A percentile compares a stretch with the other conserved stretches of the same genome.
phyloP scores from a whole-genome alignment of 768 basidiomycete species.

The Boletus barrowsii region DNA sequence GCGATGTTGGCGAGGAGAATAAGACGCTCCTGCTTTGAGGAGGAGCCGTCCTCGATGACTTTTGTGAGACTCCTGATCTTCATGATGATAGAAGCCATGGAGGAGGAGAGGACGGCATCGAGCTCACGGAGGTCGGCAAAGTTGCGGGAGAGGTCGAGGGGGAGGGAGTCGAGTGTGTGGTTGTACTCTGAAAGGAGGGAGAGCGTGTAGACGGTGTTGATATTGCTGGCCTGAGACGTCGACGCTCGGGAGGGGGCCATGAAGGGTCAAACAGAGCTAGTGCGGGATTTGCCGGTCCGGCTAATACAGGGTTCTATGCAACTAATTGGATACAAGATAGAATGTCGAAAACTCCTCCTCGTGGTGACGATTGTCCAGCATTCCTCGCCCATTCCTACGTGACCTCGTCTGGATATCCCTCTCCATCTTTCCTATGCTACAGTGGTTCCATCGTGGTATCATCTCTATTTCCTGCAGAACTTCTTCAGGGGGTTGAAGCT shows the following conservation, averaged over 20 bases:
- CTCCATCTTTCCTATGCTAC: constrained; percentile 25
- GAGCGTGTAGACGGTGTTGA: constrained; percentile 57
- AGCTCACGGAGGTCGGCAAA: constrained; percentile 97
- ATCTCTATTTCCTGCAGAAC: constrained; percentile 29
- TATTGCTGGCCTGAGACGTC: constrained; percentile 28
- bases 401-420: too few relatives aligned
- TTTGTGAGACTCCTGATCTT: constrained; percentile 74
- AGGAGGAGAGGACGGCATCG: constrained; percentile 93
- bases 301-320: too few relatives aligned
- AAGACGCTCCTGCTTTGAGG: constrained; percentile 69
- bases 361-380: too few relatives aligned
- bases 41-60: constrained; percentile 67
- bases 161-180: constrained; percentile 90
- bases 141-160: constrained; percentile 89
- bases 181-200: constrained; percentile 78
- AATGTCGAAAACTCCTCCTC: constrained; percentile 17
- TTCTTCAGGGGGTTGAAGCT: constrained; percentile 34
- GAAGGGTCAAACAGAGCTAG: background rate
- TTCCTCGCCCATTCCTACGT: background rate
- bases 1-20: constrained; percentile 89
- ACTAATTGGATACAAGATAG: constrained; percentile 17
- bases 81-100: constrained; percentile 74
- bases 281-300: constrained; percentile 33
- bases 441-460: constrained; percentile 7
- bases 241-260: constrained; percentile 38